Conservation (phyloP, 768 basidiomycete species). For the Termitomyces sp. region DNA sequence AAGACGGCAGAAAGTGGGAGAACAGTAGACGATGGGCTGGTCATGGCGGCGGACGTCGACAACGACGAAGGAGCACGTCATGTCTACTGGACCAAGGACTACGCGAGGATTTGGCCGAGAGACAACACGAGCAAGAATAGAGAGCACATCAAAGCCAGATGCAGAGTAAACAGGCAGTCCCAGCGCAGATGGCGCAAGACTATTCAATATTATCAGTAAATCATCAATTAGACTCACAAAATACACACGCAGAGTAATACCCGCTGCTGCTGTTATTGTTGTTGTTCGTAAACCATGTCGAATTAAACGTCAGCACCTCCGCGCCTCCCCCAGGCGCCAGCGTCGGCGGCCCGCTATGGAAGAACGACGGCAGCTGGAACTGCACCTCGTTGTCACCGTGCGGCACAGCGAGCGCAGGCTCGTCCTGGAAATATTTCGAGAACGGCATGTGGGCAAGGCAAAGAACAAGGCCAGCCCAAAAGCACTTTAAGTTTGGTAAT, state of each 20-base stretch:
- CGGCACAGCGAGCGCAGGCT: slow-evolving; percentile 3
- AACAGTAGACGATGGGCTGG: slow-evolving; percentile 86
- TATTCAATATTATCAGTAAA: too few species aligned
- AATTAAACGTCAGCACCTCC: slow-evolving; percentile 54
- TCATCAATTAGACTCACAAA: too few species aligned
- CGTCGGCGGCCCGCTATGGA: slow-evolving; percentile 33
- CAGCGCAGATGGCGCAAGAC: slow-evolving; percentile 26
- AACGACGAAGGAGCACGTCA: slow-evolving; percentile 89
- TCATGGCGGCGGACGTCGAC: slow-evolving; percentile 81
- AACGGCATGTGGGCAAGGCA: too few species aligned
- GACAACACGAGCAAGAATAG: slow-evolving; percentile 73
- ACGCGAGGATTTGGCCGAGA: slow-evolving; percentile 70
- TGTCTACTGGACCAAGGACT: slow-evolving; percentile 84
- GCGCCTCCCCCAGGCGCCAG: slow-evolving; percentile 71
- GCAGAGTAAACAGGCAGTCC: slow-evolving; percentile 73
- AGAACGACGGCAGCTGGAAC: slow-evolving; percentile 64
- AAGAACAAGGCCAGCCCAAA: too few species aligned
- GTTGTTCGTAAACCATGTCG: slow-evolving; percentile 47
- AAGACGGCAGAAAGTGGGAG: slow-evolving; percentile 72
- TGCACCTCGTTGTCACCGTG: slow-evolving; percentile 17
- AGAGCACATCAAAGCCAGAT: slow-evolving; percentile 87
- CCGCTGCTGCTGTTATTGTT: slow-evolving; percentile 24
- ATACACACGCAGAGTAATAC: slow-evolving; percentile 7
- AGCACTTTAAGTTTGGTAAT: too few species aligned
- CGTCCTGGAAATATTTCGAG: slow-evolving; percentile 30